Base-by-base conservation (phyloP, 306 rosid species). In the Betula pendula region DNA sequence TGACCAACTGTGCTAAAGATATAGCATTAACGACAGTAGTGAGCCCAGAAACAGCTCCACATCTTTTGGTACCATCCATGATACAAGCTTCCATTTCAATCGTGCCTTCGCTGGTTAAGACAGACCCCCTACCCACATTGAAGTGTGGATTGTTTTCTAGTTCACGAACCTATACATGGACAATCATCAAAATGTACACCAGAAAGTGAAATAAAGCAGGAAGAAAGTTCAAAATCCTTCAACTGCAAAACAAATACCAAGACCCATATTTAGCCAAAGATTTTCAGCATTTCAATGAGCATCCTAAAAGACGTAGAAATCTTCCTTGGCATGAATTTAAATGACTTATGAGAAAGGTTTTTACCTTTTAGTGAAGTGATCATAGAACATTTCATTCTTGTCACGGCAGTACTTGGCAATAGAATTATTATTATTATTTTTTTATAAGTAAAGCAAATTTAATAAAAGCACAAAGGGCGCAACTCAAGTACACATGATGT, bases 11-110 rank as follows among this genome's bases (percentile, higher is more conserved):
- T 55, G 98, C 98, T 59, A 94, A 77, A 56, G 98, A 94, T 43
- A 94, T 79, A 44, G 98, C 78, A 79, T 94, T 94, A 56, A 92
- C 87, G 14, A 94, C 95, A 0, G 97, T 94, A 0, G 84, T 84
- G 38, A 94, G 89, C 3, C 98, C 98, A 16, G 98, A 92, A 77
- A 94, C 97, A 27, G 97, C 93, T 29, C 97, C 98, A 60, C 98
- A 94, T 60, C 85, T 89, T 91, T 72, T 89, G 0, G 87, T 82
- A 7, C 93, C 88, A 70, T 93, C 98, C 98, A 93, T 93, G 25
- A 93, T 90, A 14, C 89, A 82, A 77, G 98, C 98, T 76, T 93
- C 98, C 98, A 93, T 93, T 85, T 93, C 98, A 15, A 93, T 88
- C 0, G 90, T 88, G 49, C 96, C 98, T 11, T 78, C 48, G 31